Evolutionary conservation across 2,329 filamentous ascomycete genomes (phyloP).

Genomic region (Nemania sp.): DNA sequence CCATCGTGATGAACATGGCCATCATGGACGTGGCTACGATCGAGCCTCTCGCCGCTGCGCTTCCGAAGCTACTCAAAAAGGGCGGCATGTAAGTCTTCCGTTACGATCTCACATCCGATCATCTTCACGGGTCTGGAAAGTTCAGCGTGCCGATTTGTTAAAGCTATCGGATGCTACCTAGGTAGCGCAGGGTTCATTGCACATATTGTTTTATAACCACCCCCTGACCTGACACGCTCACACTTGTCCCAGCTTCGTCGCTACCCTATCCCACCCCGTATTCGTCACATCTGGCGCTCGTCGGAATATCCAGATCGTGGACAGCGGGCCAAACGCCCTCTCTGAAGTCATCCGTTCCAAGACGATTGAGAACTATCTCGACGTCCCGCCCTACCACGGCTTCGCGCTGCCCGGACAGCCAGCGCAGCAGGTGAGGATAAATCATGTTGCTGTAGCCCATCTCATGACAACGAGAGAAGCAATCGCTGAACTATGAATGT

Average conservation of each 20-base stretch:
- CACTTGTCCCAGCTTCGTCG: slow-evolving; percentile 13
- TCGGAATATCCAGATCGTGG: slow-evolving; percentile 13
- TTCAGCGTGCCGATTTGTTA: too few species aligned
- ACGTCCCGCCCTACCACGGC: slow-evolving; percentile 16
- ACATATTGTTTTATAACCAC: not conserved
- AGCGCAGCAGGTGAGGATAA: slow-evolving; percentile 15
- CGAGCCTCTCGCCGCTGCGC: slow-evolving; percentile 15
- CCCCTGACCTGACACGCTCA: not conserved
- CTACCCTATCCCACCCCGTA: slow-evolving; percentile 16
- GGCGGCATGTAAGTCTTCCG: slow-evolving; percentile 17
- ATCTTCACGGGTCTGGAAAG: too few species aligned
- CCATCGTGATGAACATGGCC: slow-evolving; percentile 22
- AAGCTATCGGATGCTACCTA: too few species aligned
- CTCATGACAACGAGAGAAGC: not conserved
- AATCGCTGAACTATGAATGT: not conserved
- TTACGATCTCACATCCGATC: too few species aligned
- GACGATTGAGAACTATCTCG: slow-evolving; percentile 19
- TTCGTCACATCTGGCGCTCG: slow-evolving; percentile 11
- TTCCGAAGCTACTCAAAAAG: slow-evolving; percentile 20
- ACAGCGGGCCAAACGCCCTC: slow-evolving; percentile 6
- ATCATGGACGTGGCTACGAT: slow-evolving; percentile 22
- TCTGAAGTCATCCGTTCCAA: slow-evolving; percentile 11
- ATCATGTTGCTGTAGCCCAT: too few species aligned
- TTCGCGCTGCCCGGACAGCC: slow-evolving; percentile 18
- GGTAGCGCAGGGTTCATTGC: too few species aligned